Conservation (phyloP, 2,329 filamentous ascomycete species). For the Coleophoma crateriformis region DNA sequence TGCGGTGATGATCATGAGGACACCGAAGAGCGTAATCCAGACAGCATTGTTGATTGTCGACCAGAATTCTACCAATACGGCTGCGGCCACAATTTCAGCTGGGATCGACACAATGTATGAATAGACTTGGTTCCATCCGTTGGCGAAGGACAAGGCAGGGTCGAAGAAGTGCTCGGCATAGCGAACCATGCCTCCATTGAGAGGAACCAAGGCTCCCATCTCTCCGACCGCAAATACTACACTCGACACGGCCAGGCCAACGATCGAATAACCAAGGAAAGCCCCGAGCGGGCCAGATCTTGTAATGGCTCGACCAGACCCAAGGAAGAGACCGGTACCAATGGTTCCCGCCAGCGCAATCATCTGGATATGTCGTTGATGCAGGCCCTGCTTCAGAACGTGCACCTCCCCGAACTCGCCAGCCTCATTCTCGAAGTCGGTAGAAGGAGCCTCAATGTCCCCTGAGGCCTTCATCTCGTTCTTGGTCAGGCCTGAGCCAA, state of each 20-base stretch:
- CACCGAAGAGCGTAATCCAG: constrained; percentile 30
- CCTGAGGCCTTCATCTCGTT: neutral
- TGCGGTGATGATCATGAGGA: constrained; percentile 27
- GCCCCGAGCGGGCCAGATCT: constrained; percentile 45
- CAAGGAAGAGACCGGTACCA: constrained; percentile 45
- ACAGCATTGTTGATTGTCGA: constrained; percentile 43
- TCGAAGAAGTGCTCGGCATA: constrained; percentile 43
- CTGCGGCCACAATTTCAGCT: constrained; percentile 57
- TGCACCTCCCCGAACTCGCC: constrained; percentile 11
- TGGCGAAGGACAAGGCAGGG: constrained; percentile 39
- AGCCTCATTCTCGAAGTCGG: neutral
- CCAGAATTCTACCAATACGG: constrained; percentile 58
- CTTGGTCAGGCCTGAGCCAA: neutral
- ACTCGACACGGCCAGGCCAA: constrained; percentile 43
- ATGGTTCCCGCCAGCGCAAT: constrained; percentile 38
- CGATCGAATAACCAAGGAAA: constrained; percentile 43
- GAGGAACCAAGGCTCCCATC: constrained; percentile 40
- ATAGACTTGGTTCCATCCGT: constrained; percentile 46
- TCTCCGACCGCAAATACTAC: constrained; percentile 46
- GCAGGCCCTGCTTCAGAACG: constrained; percentile 25
- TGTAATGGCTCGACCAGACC: constrained; percentile 44
- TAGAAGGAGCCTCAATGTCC: neutral
- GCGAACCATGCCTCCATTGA: constrained; percentile 42
- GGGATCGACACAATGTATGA: constrained; percentile 53
- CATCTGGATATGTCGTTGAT: constrained; percentile 36